A percentile compares a stretch with the other conserved stretches of the same genome.
Conservation (phyloP, 495 filamentous ascomycete species). For the Trypethelium eluteriae region DNA sequence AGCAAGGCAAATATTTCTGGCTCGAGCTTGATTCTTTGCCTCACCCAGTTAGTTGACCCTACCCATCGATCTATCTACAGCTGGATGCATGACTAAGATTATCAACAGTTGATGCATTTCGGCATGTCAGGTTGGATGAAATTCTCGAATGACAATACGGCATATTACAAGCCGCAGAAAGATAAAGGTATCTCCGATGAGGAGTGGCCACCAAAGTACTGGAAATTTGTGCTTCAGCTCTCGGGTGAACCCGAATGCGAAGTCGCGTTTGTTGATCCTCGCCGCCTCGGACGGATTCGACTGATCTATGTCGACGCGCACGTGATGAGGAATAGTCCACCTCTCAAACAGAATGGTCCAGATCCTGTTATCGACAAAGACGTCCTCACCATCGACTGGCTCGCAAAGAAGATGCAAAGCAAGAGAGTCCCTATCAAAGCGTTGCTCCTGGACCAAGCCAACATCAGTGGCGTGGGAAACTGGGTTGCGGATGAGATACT, state of each 20-base stretch:
- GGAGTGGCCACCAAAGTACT: constrained; percentile 82
- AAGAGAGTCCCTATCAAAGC: constrained; percentile 82
- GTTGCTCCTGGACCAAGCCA: constrained; percentile 77
- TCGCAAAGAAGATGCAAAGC: constrained; percentile 57
- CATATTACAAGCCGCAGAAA: constrained; percentile 67
- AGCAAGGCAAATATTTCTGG: constrained; percentile 97
- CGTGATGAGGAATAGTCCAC: constrained; percentile 66
- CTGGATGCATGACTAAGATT: not conserved
- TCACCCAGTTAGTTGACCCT: constrained; percentile 46
- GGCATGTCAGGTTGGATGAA: constrained; percentile 90
- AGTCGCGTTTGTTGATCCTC: constrained; percentile 69
- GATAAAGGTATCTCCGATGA: constrained; percentile 29
- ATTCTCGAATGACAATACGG: constrained; percentile 64
- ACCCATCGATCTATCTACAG: not conserved
- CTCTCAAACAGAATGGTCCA: constrained; percentile 83
- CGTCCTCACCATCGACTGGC: constrained; percentile 62
- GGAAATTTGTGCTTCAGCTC: constrained; percentile 75
- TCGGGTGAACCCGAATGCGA: constrained; percentile 53
- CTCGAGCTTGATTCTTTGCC: constrained; percentile 64
- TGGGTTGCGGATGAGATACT: constrained; percentile 96
- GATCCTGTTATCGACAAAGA: constrained; percentile 83
- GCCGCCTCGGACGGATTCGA: constrained; percentile 68
- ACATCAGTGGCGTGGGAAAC: constrained; percentile 88
- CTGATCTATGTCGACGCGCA: constrained; percentile 71
- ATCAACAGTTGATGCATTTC: constrained; percentile 63